Conservation (phyloP, 495 filamentous ascomycete genomes). For the Glutinoglossum americanum region DNA sequence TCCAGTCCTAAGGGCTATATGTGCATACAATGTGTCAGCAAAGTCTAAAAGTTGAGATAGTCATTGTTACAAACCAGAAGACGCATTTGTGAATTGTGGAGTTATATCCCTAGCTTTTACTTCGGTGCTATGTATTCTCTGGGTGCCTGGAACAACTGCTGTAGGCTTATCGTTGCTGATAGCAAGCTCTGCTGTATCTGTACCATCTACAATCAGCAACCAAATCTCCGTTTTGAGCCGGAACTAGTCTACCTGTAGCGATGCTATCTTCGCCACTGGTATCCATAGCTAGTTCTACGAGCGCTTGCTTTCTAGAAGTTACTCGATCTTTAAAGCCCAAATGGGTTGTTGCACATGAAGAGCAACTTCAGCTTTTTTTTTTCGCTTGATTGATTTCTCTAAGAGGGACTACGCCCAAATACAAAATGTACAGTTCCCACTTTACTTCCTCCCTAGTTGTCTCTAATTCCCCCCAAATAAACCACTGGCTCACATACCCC, state of each 20-base stretch:
- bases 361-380: background rate
- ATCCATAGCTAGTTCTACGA: background rate
- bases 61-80: constrained; percentile 33
- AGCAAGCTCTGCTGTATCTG: background rate
- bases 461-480: background rate
- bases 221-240: background rate
- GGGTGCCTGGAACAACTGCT: background rate
- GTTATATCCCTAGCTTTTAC: constrained; percentile 56
- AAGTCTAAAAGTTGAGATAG: background rate
- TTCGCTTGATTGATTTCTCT: background rate
- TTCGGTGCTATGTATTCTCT: background rate
- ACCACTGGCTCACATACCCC: background rate
- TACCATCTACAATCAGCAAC: background rate
- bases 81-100: constrained; percentile 44
- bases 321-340: background rate
- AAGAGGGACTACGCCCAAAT: background rate
- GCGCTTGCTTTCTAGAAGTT: background rate
- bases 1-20: constrained; percentile 48
- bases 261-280: background rate
- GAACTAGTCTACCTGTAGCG: background rate
- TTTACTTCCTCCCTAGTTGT: background rate
- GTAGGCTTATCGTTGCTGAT: background rate
- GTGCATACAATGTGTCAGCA: background rate
- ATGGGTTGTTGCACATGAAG: background rate
- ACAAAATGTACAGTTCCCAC: background rate